These are phyloP conservation scores for Pythium folliculosum DNA, from an alignment of 352 stramenopile genomes.

Conservation along the genomic window DNA sequence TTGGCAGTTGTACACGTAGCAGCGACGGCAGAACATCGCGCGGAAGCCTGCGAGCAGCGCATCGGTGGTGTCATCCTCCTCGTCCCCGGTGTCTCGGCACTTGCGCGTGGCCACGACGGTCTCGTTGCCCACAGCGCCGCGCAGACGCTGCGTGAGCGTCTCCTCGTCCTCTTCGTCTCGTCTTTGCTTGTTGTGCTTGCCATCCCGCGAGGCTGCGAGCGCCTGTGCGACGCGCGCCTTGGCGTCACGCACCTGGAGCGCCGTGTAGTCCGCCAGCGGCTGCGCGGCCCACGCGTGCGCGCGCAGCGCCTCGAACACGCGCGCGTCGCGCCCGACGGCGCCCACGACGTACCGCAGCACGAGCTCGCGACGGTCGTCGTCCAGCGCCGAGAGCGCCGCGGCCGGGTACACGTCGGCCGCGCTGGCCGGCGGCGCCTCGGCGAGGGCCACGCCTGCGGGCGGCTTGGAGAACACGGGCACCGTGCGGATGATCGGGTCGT, in stretches of 20 bases:
- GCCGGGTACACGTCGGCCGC: constrained; percentile 34
- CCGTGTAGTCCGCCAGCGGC: constrained; percentile 59
- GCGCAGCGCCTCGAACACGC: constrained; percentile 53
- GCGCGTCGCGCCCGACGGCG: constrained; percentile 32
- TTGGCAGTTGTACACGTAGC: constrained; percentile 73
- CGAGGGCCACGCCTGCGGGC: constrained; percentile 28
- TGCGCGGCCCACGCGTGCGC: constrained; percentile 49
- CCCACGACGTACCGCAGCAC: constrained; percentile 61
- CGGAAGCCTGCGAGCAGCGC: constrained; percentile 45
- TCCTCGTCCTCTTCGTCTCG: constrained; percentile 5
- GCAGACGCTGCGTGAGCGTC: background rate
- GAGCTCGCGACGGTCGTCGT: constrained; percentile 71
- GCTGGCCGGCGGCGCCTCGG: constrained; percentile 36
- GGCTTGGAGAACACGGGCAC: constrained; percentile 55
- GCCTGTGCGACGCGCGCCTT: constrained; percentile 21
- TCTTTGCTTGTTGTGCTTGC: constrained; percentile 4
- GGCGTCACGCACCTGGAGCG: constrained; percentile 35
- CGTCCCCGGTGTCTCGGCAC: background rate
- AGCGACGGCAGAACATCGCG: constrained; percentile 75
- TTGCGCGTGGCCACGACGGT: background rate
- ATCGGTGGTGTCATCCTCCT: background rate
- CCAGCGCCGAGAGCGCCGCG: constrained; percentile 47
- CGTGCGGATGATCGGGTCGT: constrained; percentile 84
- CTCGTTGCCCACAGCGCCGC: background rate
- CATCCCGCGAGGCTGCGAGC: constrained; percentile 23